A percentile compares a stretch with the other conserved stretches of the same genome.
phyloP scores from a whole-genome alignment of 192 early-diverging fungal species.

The Gonapodya prolifera region DNA sequence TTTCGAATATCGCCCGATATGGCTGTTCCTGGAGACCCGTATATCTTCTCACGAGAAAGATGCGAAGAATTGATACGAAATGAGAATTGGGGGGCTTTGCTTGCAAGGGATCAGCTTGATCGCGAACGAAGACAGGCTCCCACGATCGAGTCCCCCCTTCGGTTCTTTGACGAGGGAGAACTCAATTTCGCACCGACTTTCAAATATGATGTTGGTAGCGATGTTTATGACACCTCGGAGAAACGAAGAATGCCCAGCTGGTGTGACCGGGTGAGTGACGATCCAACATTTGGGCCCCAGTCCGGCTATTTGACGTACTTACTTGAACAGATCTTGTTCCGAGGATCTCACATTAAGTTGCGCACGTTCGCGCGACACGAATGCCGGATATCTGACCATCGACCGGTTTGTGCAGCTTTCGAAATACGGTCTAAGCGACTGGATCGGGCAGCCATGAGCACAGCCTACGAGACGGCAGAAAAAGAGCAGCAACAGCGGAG shows the following conservation, averaged over 20 bases:
- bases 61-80: neutral
- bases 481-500: neutral
- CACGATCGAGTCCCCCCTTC: slow-evolving; percentile 19
- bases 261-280: slow-evolving; percentile 73
- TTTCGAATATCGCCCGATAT: neutral
- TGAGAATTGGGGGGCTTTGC: slow-evolving; percentile 37
- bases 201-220: slow-evolving; percentile 74
- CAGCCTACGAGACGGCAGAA: neutral
- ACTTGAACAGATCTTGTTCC: neutral
- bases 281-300: neutral
- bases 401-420: slow-evolving; percentile 1
- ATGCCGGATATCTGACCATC: neutral
- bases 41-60: neutral
- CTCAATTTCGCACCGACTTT: slow-evolving; percentile 87
- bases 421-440: neutral
- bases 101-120: slow-evolving; percentile 50
- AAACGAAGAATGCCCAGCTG: slow-evolving; percentile 89
- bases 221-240: slow-evolving; percentile 80
- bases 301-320: neutral
- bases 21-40: neutral
- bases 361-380: neutral
- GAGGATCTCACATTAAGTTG: neutral
- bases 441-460: neutral
- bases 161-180: slow-evolving; percentile 60
- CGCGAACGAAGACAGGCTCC: slow-evolving; percentile 20